These are phyloP conservation scores for Polygonum aviculare DNA, from an alignment of 148 eudicot species.

Conservation along the genomic window DNA sequence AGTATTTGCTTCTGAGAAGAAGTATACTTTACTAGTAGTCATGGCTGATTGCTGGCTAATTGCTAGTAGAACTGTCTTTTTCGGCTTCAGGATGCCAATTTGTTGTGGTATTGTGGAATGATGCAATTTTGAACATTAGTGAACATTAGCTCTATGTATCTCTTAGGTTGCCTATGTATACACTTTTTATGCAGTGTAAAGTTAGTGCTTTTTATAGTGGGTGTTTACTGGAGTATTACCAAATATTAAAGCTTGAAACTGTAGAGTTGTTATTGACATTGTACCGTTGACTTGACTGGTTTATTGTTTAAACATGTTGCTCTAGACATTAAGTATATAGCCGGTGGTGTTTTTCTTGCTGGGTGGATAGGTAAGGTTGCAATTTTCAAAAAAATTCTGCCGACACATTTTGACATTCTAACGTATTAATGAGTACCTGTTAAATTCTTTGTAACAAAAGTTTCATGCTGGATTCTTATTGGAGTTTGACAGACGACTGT, in stretches of 20 bases:
- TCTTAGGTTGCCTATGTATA: background rate
- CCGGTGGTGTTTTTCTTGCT: slow-evolving; percentile 86
- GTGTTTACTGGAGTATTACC: too few species aligned
- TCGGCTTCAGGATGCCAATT: background rate
- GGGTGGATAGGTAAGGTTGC: slow-evolving; percentile 86
- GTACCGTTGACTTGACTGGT: background rate
- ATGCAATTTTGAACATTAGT: too few species aligned
- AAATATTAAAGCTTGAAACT: background rate
- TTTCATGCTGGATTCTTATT: slow-evolving; percentile 96
- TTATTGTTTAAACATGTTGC: slow-evolving; percentile 65
- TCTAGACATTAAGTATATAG: slow-evolving; percentile 66
- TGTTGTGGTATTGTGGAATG: background rate
- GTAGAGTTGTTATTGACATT: background rate
- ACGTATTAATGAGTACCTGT: background rate
- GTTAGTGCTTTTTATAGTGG: background rate
- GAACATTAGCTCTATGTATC: background rate
- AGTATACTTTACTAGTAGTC: too few species aligned
- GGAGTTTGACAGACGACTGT: slow-evolving; percentile 99
- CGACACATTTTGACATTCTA: background rate
- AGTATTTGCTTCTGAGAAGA: background rate
- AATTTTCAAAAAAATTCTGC: background rate
- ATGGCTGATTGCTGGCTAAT: background rate
- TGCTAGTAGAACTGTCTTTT: background rate
- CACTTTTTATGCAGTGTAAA: background rate
- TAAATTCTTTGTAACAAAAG: slow-evolving; percentile 46